Percentiles rank a stretch among this genome's conserved stretches.
Evolutionary conservation across 2,329 filamentous ascomycete genomes (phyloP).

Genomic region (Colletotrichum musae): DNA sequence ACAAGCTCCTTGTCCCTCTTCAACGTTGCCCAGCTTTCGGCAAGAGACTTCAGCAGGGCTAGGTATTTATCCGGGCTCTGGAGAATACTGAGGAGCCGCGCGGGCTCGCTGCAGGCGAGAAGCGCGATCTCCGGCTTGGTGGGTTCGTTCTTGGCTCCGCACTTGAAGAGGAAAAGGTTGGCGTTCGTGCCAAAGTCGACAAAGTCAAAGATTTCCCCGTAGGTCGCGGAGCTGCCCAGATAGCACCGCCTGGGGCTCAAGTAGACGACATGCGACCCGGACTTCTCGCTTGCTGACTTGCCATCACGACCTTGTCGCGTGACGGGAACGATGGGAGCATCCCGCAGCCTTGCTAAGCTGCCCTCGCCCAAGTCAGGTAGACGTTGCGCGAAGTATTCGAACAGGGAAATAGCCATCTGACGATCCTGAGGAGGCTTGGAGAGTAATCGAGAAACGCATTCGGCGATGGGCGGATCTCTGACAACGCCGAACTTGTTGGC

Average conservation of each 20-base stretch:
- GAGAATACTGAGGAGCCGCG: slow-evolving; percentile 83
- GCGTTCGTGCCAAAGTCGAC: slow-evolving; percentile 92
- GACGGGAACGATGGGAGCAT: slow-evolving; percentile 81
- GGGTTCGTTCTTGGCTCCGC: slow-evolving; percentile 92
- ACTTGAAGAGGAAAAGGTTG: slow-evolving; percentile 89
- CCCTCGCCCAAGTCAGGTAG: slow-evolving; percentile 79
- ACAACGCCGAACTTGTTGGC: slow-evolving; percentile 83
- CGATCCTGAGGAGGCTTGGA: slow-evolving; percentile 78
- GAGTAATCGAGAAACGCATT: slow-evolving; percentile 82
- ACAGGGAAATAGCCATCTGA: slow-evolving; percentile 78
- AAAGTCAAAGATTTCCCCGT: slow-evolving; percentile 95
- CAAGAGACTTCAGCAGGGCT: slow-evolving; percentile 83
- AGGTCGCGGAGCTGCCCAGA: slow-evolving; percentile 78
- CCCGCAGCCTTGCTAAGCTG: slow-evolving; percentile 72
- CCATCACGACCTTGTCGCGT: slow-evolving; percentile 44
- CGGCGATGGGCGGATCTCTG: slow-evolving; percentile 82
- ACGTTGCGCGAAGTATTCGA: slow-evolving; percentile 86
- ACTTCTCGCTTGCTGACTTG: slow-evolving; percentile 42
- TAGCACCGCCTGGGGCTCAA: slow-evolving; percentile 83
- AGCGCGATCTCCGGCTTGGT: slow-evolving; percentile 88
- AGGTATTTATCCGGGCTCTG: slow-evolving; percentile 90
- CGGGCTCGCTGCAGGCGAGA: slow-evolving; percentile 87
- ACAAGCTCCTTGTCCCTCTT: slow-evolving; percentile 86
- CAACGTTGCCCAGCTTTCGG: slow-evolving; percentile 78
- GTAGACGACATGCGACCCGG: slow-evolving; percentile 58